Evolutionary conservation across 2,329 filamentous ascomycete genomes (phyloP).

Genomic region (Cytospora schulzeri): DNA sequence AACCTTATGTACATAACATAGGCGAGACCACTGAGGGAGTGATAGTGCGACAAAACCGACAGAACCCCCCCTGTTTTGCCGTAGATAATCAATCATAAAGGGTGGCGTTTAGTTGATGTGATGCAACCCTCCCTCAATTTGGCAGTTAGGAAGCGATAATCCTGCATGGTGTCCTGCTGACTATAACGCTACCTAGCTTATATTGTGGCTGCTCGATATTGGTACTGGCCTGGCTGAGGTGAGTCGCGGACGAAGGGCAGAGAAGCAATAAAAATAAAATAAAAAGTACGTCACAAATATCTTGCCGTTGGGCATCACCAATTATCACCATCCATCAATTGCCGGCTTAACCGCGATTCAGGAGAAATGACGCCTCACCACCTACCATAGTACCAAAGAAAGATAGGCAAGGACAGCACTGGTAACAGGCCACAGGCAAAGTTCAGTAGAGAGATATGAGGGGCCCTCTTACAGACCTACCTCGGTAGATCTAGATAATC

Average conservation of each 20-base stretch:
- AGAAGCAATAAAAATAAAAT: no score
- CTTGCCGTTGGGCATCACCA: neutral
- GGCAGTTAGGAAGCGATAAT: neutral
- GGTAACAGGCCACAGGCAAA: no score
- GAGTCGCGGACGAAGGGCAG: neutral
- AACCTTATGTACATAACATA: neutral
- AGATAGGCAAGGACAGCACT: no score
- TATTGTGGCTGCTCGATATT: neutral
- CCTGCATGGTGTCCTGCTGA: neutral
- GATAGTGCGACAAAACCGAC: neutral
- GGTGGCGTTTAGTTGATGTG: neutral
- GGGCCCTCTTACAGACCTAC: no score
- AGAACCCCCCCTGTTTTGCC: neutral
- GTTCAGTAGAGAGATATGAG: no score
- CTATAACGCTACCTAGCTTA: neutral
- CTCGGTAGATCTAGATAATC: no score
- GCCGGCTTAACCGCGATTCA: no score
- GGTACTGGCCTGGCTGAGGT: neutral
- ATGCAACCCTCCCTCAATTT: neutral
- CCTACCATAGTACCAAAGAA: no score
- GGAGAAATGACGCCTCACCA: no score
- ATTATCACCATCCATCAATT: no score
- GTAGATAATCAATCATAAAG: neutral
- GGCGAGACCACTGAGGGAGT: neutral
- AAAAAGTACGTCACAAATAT: neutral